These are phyloP conservation scores for Coelastrella sp. DNA, from an alignment of 139 green algal genomes.

Conservation along the genomic window DNA sequence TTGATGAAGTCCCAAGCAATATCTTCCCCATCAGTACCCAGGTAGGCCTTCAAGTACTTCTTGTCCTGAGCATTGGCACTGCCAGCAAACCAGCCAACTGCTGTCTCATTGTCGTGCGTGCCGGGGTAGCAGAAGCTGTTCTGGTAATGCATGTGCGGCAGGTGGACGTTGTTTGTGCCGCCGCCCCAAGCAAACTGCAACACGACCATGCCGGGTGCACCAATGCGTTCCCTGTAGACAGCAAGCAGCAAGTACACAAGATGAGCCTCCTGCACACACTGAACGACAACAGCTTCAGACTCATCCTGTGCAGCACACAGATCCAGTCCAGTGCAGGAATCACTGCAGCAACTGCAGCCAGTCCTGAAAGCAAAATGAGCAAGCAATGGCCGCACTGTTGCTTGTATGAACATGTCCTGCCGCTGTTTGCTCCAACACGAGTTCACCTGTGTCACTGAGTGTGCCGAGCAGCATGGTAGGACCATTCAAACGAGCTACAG, in stretches of 20 bases:
- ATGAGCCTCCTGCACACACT: background rate
- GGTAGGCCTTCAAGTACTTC: slow-evolving; percentile 79
- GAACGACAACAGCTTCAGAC: too few species aligned
- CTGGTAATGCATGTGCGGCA: slow-evolving; percentile 97
- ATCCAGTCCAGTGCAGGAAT: too few species aligned
- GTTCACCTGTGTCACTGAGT: too few species aligned
- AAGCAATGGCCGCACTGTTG: too few species aligned
- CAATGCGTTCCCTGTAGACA: slow-evolving; percentile 77
- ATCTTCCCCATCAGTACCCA: slow-evolving; percentile 76
- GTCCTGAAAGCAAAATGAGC: too few species aligned
- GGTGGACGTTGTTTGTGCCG: slow-evolving; percentile 91
- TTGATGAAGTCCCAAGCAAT: slow-evolving; percentile 87
- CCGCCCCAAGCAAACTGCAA: slow-evolving; percentile 98
- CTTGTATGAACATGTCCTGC: too few species aligned
- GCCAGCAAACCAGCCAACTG: slow-evolving; percentile 85
- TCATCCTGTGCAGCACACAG: too few species aligned
- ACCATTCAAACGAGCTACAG: too few species aligned
- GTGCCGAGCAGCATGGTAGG: too few species aligned
- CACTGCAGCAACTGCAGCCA: too few species aligned
- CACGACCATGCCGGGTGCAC: slow-evolving; percentile 97
- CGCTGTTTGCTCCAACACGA: too few species aligned
- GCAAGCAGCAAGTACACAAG: background rate
- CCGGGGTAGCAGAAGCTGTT: slow-evolving; percentile 91
- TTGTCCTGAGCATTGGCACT: slow-evolving; percentile 67
- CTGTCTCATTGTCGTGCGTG: slow-evolving; percentile 99